Percentiles rank a stretch among this genome's conserved stretches.
Evolutionary conservation across 768 basidiomycete genomes (phyloP).

Genomic region (Candolleomyces eurysporus): DNA sequence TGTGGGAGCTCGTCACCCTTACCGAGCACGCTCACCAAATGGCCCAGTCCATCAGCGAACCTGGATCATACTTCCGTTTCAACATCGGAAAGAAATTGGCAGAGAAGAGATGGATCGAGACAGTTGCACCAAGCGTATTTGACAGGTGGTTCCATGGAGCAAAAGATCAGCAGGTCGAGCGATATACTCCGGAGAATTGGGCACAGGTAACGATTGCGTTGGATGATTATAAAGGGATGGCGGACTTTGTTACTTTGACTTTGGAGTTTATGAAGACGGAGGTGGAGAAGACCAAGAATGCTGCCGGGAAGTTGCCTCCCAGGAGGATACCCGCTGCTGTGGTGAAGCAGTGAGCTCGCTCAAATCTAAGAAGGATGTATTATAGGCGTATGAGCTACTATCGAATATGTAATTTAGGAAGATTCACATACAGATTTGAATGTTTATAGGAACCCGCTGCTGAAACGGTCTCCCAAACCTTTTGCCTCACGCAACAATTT

Average conservation of each 20-base stretch:
- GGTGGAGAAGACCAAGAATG: slow-evolving; percentile 7
- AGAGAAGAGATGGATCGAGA: slow-evolving; percentile 20
- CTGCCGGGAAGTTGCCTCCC: slow-evolving; percentile 11
- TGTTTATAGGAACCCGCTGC: slow-evolving; percentile 38
- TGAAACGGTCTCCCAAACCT: slow-evolving; percentile 82
- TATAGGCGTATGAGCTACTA: too few species aligned
- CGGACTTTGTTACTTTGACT: slow-evolving; percentile 14
- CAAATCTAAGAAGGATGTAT: too few species aligned
- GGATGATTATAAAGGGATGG: slow-evolving; percentile 18
- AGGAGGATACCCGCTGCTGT: neutral
- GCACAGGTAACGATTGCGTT: slow-evolving; percentile 17
- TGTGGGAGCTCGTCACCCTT: slow-evolving; percentile 18
- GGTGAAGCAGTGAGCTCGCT: neutral
- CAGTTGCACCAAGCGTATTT: slow-evolving; percentile 15
- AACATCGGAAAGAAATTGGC: slow-evolving; percentile 21
- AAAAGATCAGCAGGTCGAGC: slow-evolving; percentile 10
- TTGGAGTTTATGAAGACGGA: slow-evolving; percentile 14
- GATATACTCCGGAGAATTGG: slow-evolving; percentile 20
- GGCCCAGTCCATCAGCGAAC: slow-evolving; percentile 12
- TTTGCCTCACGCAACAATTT: slow-evolving; percentile 80
- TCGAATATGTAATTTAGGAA: too few species aligned
- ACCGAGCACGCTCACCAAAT: slow-evolving; percentile 17
- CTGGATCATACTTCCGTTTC: slow-evolving; percentile 22
- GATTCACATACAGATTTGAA: too few species aligned
- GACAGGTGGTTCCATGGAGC: slow-evolving; percentile 12